Conservation (phyloP, 2,329 filamentous ascomycete genomes). For the Didymosphaeria variabile region DNA sequence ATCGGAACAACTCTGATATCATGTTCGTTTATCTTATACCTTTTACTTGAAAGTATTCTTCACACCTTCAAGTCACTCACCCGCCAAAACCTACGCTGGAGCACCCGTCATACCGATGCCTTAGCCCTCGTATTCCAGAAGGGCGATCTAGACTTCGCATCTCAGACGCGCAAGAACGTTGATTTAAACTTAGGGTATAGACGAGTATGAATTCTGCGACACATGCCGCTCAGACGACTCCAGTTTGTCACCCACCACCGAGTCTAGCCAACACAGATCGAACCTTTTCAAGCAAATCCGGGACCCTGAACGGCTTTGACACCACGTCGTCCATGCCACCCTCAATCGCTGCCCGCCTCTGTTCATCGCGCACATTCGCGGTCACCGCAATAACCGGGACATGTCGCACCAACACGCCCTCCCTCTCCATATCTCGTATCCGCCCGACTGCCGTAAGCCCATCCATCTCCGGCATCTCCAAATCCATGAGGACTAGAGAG, state of each 20-base stretch:
- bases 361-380: conserved; percentile 47
- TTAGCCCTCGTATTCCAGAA: too few relatives aligned
- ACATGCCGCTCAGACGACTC: neutral
- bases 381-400: conserved; percentile 49
- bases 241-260: neutral
- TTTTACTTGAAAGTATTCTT: neutral
- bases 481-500: conserved; percentile 47
- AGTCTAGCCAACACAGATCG: conserved; percentile 29
- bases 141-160: too few relatives aligned
- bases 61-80: neutral
- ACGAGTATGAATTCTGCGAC: neutral
- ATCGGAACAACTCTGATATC: neutral
- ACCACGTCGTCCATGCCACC: conserved; percentile 49
- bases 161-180: too few relatives aligned
- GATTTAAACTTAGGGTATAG: neutral
- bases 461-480: conserved; percentile 53
- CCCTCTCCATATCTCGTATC: conserved; percentile 43
- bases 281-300: conserved; percentile 43
- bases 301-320: conserved; percentile 46
- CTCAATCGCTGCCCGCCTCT: conserved; percentile 40
- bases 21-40: neutral
- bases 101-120: neutral
- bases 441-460: conserved; percentile 43
- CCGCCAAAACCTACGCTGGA: neutral
- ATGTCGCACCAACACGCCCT: conserved; percentile 31